Percentiles rank a stretch among this genome's conserved stretches.
phyloP scores from a whole-genome alignment of 352 stramenopile species.

The Globisporangium nodosum region DNA sequence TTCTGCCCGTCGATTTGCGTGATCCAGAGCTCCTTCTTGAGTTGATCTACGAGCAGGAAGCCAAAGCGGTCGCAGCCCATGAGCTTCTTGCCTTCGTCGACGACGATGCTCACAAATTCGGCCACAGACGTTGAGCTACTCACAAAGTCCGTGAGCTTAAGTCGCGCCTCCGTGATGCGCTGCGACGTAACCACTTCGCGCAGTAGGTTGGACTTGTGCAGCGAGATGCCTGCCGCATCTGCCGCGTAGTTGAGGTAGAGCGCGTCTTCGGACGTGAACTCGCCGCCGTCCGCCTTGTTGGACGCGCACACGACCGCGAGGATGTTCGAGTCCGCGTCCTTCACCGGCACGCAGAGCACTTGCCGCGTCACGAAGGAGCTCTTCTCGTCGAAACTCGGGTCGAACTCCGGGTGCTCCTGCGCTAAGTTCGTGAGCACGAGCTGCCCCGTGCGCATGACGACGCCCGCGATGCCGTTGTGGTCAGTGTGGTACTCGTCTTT shows the following conservation, averaged over 20 bases:
- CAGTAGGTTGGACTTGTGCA: constrained; percentile 66
- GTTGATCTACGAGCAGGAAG: constrained; percentile 62
- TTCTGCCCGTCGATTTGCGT: constrained; percentile 16
- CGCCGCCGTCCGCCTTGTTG: constrained; percentile 69
- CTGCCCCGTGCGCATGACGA: constrained; percentile 55
- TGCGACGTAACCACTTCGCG: constrained; percentile 67
- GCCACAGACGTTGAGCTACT: constrained; percentile 51
- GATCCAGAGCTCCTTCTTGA: constrained; percentile 79
- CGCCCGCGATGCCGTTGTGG: constrained; percentile 32
- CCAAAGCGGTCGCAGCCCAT: constrained; percentile 74
- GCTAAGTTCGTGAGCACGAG: constrained; percentile 65
- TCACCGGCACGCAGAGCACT: constrained; percentile 28
- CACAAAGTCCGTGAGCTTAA: constrained; percentile 53
- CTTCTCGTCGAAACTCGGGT: constrained; percentile 61
- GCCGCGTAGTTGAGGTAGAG: constrained; percentile 72
- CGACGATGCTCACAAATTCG: constrained; percentile 63
- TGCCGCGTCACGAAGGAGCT: constrained; percentile 51
- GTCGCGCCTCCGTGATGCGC: constrained; percentile 56
- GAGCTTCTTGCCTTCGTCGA: constrained; percentile 67
- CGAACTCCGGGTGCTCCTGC: constrained; percentile 54
- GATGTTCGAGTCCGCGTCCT: constrained; percentile 27
- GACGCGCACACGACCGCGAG: constrained; percentile 35
- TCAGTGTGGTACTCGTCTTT: constrained; percentile 44
- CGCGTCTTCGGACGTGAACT: constrained; percentile 62
- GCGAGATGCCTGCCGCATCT: constrained; percentile 55